Evolutionary conservation across 306 rosid species (phyloP).

Genomic region (Dryas octopetala): DNA sequence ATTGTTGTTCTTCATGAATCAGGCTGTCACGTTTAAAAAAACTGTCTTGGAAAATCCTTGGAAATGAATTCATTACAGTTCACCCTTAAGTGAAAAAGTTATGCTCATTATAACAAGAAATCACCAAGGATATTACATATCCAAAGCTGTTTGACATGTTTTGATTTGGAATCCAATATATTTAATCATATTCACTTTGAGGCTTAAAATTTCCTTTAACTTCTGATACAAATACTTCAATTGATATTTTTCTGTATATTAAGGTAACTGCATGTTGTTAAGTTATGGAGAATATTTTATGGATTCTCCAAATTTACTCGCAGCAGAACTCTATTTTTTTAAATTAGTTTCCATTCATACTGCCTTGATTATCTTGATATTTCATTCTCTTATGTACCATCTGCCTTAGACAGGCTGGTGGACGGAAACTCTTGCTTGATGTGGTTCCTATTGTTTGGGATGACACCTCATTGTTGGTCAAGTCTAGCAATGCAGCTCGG

Average conservation of each 20-base stretch:
- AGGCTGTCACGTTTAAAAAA: background rate
- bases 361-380: conserved; percentile 17
- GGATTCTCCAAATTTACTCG: background rate
- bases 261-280: background rate
- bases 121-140: background rate
- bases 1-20: background rate
- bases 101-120: background rate
- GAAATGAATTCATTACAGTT: background rate
- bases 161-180: background rate
- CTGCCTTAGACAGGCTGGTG: conserved; percentile 72
- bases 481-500: conserved; percentile 68
- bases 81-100: background rate
- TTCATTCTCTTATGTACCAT: conserved; percentile 37
- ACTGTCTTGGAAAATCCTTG: background rate
- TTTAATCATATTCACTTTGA: background rate
- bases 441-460: conserved; percentile 75
- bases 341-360: background rate
- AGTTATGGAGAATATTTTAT: background rate
- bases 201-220: background rate
- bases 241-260: background rate
- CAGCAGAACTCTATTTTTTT: background rate
- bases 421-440: conserved; percentile 68
- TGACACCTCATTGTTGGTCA: conserved; percentile 61
- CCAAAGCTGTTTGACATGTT: background rate
- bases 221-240: background rate